These are phyloP conservation scores for Synura sp. DNA, from an alignment of 352 stramenopile genomes.

Conservation along the genomic window DNA sequence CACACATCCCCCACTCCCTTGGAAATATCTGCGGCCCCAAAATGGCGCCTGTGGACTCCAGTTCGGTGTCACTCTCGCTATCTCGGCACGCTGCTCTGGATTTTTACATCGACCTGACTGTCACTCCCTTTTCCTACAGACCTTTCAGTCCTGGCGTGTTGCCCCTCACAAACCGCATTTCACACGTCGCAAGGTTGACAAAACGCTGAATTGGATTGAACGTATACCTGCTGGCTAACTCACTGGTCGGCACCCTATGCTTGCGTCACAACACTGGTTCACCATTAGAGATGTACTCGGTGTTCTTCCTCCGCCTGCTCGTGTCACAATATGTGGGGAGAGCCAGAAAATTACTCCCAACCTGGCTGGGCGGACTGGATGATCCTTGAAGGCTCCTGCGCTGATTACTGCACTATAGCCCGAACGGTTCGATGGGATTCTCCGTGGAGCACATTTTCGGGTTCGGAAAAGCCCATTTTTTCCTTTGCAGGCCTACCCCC, in stretches of 20 bases:
- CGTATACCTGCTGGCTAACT: neutral
- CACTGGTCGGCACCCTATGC: neutral
- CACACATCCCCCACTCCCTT: slow-evolving; percentile 12
- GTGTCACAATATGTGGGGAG: neutral
- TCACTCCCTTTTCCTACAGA: slow-evolving; percentile 7
- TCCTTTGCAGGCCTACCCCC: neutral
- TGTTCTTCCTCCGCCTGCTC: neutral
- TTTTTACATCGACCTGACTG: neutral
- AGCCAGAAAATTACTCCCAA: slow-evolving; percentile 1
- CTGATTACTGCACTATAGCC: neutral
- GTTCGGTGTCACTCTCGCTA: no score
- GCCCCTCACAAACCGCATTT: neutral
- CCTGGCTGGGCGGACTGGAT: slow-evolving; percentile 18
- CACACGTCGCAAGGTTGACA: neutral
- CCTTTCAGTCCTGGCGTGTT: neutral
- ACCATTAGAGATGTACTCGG: neutral
- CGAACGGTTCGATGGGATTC: slow-evolving; percentile 10
- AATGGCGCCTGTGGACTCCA: slow-evolving; percentile 10
- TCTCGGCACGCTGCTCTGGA: no score
- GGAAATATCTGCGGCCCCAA: neutral
- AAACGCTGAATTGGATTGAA: neutral
- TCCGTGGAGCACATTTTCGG: slow-evolving; percentile 2
- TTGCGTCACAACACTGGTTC: slow-evolving; percentile 5
- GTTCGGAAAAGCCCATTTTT: neutral
- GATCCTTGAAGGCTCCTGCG: slow-evolving; percentile 25